Evolutionary conservation across 371 early-diverging fungal genomes (phyloP).

Genomic region (Capillidium heterosporum): DNA sequence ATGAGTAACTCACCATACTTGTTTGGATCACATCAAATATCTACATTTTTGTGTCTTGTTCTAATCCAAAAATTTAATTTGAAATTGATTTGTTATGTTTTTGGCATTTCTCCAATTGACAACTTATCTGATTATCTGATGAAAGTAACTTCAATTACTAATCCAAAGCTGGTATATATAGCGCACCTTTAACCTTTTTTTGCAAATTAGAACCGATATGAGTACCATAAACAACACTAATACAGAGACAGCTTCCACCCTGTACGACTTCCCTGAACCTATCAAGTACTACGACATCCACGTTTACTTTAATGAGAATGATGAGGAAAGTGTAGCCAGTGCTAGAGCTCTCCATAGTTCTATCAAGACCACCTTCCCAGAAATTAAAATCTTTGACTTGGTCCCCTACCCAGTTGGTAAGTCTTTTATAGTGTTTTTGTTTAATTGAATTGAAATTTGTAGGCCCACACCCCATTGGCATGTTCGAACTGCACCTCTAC

Average conservation of each 20-base stretch:
- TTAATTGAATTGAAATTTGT: neutral
- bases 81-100: too few relatives aligned
- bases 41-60: too few relatives aligned
- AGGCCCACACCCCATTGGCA: constrained; percentile 5
- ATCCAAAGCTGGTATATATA: too few relatives aligned
- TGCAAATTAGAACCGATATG: too few relatives aligned
- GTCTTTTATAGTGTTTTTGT: neutral
- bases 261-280: neutral
- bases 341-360: neutral
- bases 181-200: too few relatives aligned
- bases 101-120: too few relatives aligned
- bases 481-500: constrained; percentile 2
- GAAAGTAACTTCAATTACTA: too few relatives aligned
- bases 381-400: neutral
- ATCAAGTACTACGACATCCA: constrained; percentile 2
- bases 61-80: too few relatives aligned
- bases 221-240: too few relatives aligned
- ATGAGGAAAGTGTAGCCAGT: neutral
- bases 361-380: neutral
- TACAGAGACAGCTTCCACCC: neutral
- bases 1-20: too few relatives aligned
- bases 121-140: too few relatives aligned
- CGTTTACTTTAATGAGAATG: neutral
- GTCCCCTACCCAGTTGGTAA: constrained; percentile 4
- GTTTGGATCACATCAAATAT: too few relatives aligned